A percentile compares a stretch with the other conserved stretches of the same genome.
phyloP scores from a whole-genome alignment of 2,329 filamentous ascomycete genomes.

The Exophiala bonariae region DNA sequence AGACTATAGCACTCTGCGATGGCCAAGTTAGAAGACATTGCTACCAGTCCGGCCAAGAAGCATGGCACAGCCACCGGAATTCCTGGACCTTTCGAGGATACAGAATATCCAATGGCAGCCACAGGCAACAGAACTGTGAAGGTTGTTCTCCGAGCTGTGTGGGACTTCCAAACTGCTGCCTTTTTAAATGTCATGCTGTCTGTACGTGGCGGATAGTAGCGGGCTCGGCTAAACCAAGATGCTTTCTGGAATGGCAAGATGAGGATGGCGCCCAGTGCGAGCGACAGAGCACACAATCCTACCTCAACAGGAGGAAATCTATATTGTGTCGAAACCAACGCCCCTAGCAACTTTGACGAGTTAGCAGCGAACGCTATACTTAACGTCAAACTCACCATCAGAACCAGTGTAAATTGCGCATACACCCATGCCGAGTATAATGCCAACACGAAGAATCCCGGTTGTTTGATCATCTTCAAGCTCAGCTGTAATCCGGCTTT shows the following conservation, averaged over 20 bases:
- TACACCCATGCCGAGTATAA: conserved; percentile 79
- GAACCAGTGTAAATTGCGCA: conserved; percentile 71
- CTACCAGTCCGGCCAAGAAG: conserved; percentile 64
- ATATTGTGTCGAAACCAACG: conserved; percentile 70
- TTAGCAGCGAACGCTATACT: conserved; percentile 1
- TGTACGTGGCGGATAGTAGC: conserved; percentile 58
- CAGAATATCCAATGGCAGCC: conserved; percentile 66
- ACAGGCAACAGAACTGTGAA: conserved; percentile 69
- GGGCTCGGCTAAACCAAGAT: conserved; percentile 65
- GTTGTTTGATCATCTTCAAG: conserved; percentile 70
- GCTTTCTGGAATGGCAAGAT: conserved; percentile 75
- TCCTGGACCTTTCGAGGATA: conserved; percentile 63
- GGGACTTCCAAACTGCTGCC: conserved; percentile 68
- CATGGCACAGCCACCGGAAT: conserved; percentile 64
- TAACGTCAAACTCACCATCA: conserved; percentile 52
- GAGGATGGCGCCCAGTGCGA: conserved; percentile 68
- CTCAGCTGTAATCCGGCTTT: conserved; percentile 68
- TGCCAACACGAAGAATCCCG: conserved; percentile 70
- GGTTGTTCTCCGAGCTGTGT: conserved; percentile 66
- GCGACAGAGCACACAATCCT: conserved; percentile 64
- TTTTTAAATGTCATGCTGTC: conserved; percentile 68
- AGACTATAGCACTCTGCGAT: conserved; percentile 75
- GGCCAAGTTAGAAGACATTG: conserved; percentile 70
- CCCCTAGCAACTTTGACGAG: conserved; percentile 59
- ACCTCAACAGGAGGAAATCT: conserved; percentile 63